These are phyloP conservation scores for Conringia planisiliqua DNA, from an alignment of 345 rosid genomes.

Conservation along the genomic window DNA sequence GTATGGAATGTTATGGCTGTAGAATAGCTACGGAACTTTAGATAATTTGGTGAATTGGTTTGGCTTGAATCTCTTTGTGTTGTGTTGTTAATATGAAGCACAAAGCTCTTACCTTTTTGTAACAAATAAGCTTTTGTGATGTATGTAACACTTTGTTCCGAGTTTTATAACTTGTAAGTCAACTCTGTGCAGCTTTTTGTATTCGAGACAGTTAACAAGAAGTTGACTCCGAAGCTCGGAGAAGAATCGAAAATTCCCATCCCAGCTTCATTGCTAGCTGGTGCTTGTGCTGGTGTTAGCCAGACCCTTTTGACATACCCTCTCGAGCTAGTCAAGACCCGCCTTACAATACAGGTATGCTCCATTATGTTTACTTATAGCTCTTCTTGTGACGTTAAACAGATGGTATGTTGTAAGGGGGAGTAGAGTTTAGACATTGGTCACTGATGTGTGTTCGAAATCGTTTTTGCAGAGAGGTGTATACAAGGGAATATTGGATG, in stretches of 20 bases:
- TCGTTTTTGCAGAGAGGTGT: constrained; percentile 55
- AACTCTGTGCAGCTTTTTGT: constrained; percentile 62
- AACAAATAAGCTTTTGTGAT: no score
- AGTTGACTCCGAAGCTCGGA: constrained; percentile 60
- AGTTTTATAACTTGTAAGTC: not conserved
- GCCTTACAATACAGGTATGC: constrained; percentile 77
- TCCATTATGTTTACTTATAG: not conserved
- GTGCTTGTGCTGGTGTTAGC: constrained; percentile 97
- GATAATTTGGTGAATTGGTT: not conserved
- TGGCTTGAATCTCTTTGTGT: not conserved
- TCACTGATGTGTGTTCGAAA: not conserved
- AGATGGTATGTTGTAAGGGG: not conserved
- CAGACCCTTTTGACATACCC: constrained; percentile 91
- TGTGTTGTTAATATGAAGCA: no score
- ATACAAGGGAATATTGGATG: constrained; percentile 69
- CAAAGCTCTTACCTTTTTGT: no score
- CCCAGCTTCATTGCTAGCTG: constrained; percentile 81
- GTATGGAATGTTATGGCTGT: not conserved
- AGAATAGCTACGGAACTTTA: not conserved
- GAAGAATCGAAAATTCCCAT: constrained; percentile 61
- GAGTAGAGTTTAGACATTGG: not conserved
- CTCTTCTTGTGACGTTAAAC: not conserved
- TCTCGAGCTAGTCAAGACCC: constrained; percentile 86
- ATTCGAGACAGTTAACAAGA: constrained; percentile 79
- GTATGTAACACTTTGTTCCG: no score